Evolutionary conservation across 495 filamentous ascomycete genomes (phyloP), one percentile per base, ranked within the genome.

Genomic region (Lindgomyces ingoldianus): DNA sequence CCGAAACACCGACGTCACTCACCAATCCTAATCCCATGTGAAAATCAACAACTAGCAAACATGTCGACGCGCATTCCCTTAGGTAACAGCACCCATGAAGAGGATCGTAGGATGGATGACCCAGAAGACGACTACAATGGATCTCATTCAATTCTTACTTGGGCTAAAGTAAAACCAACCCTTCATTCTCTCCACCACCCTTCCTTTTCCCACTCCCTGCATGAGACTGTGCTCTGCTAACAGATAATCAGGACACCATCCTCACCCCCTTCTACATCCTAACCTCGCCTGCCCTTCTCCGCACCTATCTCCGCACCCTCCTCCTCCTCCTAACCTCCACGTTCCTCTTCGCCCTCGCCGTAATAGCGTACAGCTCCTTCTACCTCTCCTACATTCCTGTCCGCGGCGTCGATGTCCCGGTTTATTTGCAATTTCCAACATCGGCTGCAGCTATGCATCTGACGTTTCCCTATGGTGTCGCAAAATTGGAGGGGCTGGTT

Each of bases 341-440:
- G 8, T 67, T 82, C 36, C 81, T 96, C 42, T 73, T 90, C 27
- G 82, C 77, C 19, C 73, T 90, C 21, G 86, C 91, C 1, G 78
- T 81, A 1, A 54, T 87, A 22, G 87, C 86, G 4, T 96, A 96
- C 72, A 77, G 81, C 18, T 69, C 89, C 9, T 94, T 96, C 74
- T 97, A 96, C 79, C 81, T 84, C 72, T 83, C 83, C 62, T 91
- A 89, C 74, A 85, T 98, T 30, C 94, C 94, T 0, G 85, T 88
- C 46, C 76, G 85, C 33, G 81, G 83, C 50, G 77, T 84, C 53
- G 80, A 85, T 24, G 81, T 88, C 33, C 80, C 85, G 16, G 79
- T 96, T 8, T 85, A 96, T 77, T 73, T 97, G 26, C 91, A 96
- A 73, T 96, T 91, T 75, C 86, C 87, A 10, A 41, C 16, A 11